A percentile compares a stretch with the other conserved stretches of the same genome.
Evolutionary conservation across 495 filamentous ascomycete genomes (phyloP).

Genomic region (Antarctomyces pellizariae): DNA sequence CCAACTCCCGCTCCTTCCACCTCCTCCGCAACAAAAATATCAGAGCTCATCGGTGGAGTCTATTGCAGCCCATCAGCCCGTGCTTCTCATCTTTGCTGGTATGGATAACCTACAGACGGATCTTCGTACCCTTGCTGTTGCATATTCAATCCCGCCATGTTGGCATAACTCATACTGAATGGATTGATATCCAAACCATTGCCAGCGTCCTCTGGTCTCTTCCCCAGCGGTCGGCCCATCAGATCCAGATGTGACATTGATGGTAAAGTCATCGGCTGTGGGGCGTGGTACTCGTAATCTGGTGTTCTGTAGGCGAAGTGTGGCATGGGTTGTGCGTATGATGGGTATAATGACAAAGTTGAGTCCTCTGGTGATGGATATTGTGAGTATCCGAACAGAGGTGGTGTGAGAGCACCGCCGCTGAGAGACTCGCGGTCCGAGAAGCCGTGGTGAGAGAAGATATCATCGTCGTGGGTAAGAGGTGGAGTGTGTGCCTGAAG

Average conservation of each 20-base stretch:
- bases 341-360: conserved; percentile 35
- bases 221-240: too few species aligned
- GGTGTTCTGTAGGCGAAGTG: conserved; percentile 47
- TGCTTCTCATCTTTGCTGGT: too few species aligned
- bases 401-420: conserved; percentile 50
- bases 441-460: conserved; percentile 21
- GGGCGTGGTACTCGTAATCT: conserved; percentile 39
- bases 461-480: conserved; percentile 26
- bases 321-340: conserved; percentile 34
- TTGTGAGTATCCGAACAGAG: conserved; percentile 44
- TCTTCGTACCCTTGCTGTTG: too few species aligned
- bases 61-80: too few species aligned
- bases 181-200: conserved; percentile 42
- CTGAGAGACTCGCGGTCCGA: too few species aligned
- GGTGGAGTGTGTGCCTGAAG: conserved; percentile 44
- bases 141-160: conserved; percentile 54
- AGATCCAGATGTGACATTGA: conserved; percentile 37
- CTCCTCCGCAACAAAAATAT: too few species aligned
- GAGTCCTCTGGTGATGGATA: conserved; percentile 47
- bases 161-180: conserved; percentile 53
- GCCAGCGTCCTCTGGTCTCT: conserved; percentile 31
- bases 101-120: too few species aligned
- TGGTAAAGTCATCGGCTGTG: conserved; percentile 37
- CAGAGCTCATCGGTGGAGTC: too few species aligned
- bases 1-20: too few species aligned